Conservation (phyloP, 441 rosid species). For the Brassica balearica region DNA sequence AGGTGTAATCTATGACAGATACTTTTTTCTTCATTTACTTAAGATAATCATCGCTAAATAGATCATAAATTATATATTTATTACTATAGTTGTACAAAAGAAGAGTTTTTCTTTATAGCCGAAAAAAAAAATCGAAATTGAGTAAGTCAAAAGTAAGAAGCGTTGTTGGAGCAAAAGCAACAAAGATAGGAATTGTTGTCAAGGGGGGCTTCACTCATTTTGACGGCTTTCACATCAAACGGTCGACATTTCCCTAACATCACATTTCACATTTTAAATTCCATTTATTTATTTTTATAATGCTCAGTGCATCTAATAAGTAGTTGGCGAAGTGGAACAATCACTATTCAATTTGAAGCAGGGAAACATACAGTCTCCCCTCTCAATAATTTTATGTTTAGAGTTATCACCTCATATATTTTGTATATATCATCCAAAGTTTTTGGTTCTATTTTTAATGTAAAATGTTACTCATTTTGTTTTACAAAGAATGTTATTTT, state of each 20-base stretch:
- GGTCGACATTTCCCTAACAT: conserved; percentile 15
- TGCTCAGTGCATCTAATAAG: not conserved
- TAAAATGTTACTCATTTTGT: not conserved
- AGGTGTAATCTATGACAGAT: conserved; percentile 2
- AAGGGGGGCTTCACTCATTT: conserved; percentile 14
- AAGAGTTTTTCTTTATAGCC: conserved; percentile 34
- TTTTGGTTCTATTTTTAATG: no score
- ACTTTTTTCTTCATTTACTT: not conserved
- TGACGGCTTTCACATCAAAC: conserved; percentile 33
- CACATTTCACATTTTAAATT: conserved; percentile 4
- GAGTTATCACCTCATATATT: not conserved
- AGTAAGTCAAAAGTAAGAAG: conserved; percentile 34
- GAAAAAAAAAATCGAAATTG: conserved; percentile 11
- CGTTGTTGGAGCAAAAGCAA: conserved; percentile 35
- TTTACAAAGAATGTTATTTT: no score
- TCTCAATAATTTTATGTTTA: not conserved
- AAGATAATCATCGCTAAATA: conserved; percentile 2
- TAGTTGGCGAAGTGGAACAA: conserved; percentile 11
- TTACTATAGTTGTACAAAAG: not conserved
- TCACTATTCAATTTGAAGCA: conserved; percentile 17
- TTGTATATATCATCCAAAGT: no score
- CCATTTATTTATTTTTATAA: not conserved
- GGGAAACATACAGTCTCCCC: conserved; percentile 14
- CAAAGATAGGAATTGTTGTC: conserved; percentile 7
- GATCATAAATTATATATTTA: not conserved